These are phyloP conservation scores for Periconia digitata DNA, from an alignment of 2,329 filamentous ascomycete genomes.

Conservation along the genomic window DNA sequence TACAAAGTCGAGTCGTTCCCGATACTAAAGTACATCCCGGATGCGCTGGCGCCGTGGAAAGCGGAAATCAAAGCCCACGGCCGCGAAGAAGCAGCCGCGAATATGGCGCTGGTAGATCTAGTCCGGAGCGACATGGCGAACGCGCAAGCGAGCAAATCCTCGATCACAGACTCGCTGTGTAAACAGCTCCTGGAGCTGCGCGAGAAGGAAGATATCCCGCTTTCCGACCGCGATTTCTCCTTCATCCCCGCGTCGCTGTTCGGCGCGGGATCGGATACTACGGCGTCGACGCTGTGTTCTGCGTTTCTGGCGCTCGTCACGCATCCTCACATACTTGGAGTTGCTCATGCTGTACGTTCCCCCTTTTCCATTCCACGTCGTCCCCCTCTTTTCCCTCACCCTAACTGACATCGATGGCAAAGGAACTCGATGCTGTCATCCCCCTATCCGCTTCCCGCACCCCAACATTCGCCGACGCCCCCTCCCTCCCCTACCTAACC, in stretches of 20 bases:
- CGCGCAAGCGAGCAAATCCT: conserved; percentile 34
- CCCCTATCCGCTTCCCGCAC: conserved; percentile 25
- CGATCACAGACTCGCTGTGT: conserved; percentile 47
- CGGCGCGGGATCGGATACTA: conserved; percentile 56
- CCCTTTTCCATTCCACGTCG: background rate
- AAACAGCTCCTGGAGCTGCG: conserved; percentile 48
- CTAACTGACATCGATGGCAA: too few species aligned
- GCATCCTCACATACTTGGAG: conserved; percentile 47
- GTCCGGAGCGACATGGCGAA: conserved; percentile 45
- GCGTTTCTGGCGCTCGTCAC: conserved; percentile 54
- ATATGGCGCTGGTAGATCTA: conserved; percentile 45
- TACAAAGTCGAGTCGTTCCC: conserved; percentile 53
- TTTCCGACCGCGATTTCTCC: conserved; percentile 47
- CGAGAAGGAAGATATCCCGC: conserved; percentile 42
- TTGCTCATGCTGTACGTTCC: conserved; percentile 38
- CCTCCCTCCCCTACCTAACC: conserved; percentile 41
- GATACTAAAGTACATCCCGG: conserved; percentile 47
- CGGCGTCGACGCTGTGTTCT: conserved; percentile 50
- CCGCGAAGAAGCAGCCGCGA: conserved; percentile 42
- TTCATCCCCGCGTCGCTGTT: conserved; percentile 50
- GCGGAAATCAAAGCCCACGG: conserved; percentile 46
- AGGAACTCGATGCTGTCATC: conserved; percentile 43
- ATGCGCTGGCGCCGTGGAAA: conserved; percentile 52
- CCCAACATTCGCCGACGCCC: conserved; percentile 42
- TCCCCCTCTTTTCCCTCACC: background rate